Evolutionary conservation across 139 green algal genomes (phyloP), one percentile per base, ranked within the genome.

Genomic region (Chlamydomonas incerta): DNA sequence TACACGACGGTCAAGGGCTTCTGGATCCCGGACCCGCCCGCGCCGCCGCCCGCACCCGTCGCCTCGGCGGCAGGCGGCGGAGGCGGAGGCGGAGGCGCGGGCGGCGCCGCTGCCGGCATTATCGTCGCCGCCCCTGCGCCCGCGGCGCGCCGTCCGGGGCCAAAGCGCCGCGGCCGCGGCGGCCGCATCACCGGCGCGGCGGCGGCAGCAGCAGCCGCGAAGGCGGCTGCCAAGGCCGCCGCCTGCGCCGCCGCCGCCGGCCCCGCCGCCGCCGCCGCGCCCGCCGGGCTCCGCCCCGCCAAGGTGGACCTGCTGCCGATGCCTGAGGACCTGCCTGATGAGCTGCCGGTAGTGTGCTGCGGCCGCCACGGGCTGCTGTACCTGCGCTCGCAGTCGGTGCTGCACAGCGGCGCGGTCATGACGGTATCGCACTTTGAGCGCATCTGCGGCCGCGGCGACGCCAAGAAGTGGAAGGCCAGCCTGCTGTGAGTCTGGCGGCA

Each of bases 381-480:
- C 10, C 29, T 96, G 31, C 91, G 96, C 50, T 91, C 77, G 3
- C 96, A 98, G 92, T 76, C 83, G 0, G 91, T 98, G 66, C 8
- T 83, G 37, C 88, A 93, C 33, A 73, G 88, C 1, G 93, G 83
- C 0, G 8, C 87, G 55, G 83, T 93, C 80, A 93, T 97, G 74
- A 88, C 91, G 13, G 91, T 94, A 29, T 92, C 88, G 13, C 79
- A 83, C 55, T 98, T 98, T 87, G 94, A 97, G 94, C 72, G 90
- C 68, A 28, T 97, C 28, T 95, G 93, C 68, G 96, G 96, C 37
- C 94, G 93, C 85, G 94, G 89, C 0, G 92, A 96, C 24, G 93
- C 96, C 66, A 98, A 97, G 89, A 98, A 98, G 88, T 98, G 96
- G 96, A 97, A 97, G 92, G 87, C 55, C 67, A 96, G 90, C 77